Base-by-base conservation (phyloP, 257 asterid genomes). In the Lycium barbarum region DNA sequence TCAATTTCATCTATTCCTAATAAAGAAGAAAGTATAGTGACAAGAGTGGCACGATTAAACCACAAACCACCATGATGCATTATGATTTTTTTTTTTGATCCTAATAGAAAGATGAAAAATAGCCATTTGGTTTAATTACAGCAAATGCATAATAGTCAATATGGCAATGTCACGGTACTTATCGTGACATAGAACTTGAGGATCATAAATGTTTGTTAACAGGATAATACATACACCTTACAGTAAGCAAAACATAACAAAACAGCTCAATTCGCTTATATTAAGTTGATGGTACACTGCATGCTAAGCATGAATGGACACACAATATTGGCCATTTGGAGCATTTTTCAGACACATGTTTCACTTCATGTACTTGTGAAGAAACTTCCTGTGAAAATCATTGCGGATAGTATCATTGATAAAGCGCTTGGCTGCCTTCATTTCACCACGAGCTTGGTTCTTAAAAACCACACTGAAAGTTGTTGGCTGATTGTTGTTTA, bases 371-470 rank as follows among this genome's bases (percentile, higher is more conserved):
- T 94, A 94, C 85, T 91, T 94, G 5, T 94, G 97, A 79, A 94
- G 98, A 82, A 94, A 94, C 79, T 92, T 94, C 18, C 94, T 72
- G 53, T 93, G 99, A 80, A 96, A 96, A 88, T 96, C 98, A 80
- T 72, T 96, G 57, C 98, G 91, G 87, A 96, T 95, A 51, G 99
- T 96, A 90, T 96, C 98, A 54, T 96, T 96, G 88, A 95, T 97
- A 81, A 97, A 97, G 83, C 98, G 96, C 91, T 95, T 97, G 0
- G 95, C 83, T 1, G 86, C 82, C 89, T 95, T 97, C 18, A 88
- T 86, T 89, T 94, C 98, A 15, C 98, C 98, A 12, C 99, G 95
- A 76, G 98, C 92, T 88, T 97, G 99, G 88, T 97, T 97, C 94
- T 97, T 95, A 90, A 97, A 97, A 74, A 97, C 98, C 85, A 97